Evolutionary conservation across 2,329 filamentous ascomycete species (phyloP), one percentile per base, ranked within the genome.

Genomic region (Orbilia blumenaviensis): DNA sequence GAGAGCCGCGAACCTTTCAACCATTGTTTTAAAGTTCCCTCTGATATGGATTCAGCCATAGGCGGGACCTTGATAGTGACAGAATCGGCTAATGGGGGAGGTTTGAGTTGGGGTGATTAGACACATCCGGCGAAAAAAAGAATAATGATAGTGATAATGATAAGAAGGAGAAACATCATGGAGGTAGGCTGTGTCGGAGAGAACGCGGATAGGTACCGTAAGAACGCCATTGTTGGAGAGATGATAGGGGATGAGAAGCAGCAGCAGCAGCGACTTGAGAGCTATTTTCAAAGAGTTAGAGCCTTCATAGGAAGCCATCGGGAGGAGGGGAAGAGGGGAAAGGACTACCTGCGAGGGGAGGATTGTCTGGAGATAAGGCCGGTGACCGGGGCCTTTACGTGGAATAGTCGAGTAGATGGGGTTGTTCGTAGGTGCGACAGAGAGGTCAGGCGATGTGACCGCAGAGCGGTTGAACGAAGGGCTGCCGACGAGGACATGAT

Each of bases 1-100:
- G 38, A 23, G 23, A 23, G 29, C 50, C 61, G 78, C 85, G 79
- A 83, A 88, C 87, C 86, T 86, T 98, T 98, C 81, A 89, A 91
- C 86, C 94, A 98, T 82, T 97, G 93, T 85, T 97, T 97, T 81
- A 99, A 84, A 21, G 95, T 99, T 77, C 95, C 95, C 84, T 99
- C 95, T 48, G 93, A 96, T 83, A 99, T 98, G 58, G 95, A 98
- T 84, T 99, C 95, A 78, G 95, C 95, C 95, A 99, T 98, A 83
- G 95, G 89, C 34, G 95, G 95, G 79, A 98, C 95, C 85, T 98
- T 94, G 83, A 99, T 89, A 78, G 94, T 85, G 21, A 75, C 42
- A 80, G 89, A 90, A 82, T 96, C 93, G 83, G 94, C 94, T 80
- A 21, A 63, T 16, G 42, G 21, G 27, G 21, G n/a, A n/a, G n/a